Evolutionary conservation across 345 rosid species (phyloP), one percentile per base, ranked within the genome.

Genomic region (Bruguiera sexangula): DNA sequence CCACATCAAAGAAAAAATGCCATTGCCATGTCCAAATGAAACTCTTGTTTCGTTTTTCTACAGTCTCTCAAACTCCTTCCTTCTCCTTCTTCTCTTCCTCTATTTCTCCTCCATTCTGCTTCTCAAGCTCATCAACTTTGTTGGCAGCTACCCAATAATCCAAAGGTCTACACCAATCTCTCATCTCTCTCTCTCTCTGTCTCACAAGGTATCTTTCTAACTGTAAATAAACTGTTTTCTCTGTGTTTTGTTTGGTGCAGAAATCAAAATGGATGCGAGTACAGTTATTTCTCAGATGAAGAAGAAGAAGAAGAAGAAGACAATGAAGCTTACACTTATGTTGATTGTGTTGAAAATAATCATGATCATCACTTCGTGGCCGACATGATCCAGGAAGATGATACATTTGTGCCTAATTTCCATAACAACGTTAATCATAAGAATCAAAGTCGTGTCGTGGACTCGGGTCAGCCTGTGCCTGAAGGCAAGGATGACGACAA

Each of bases 41-140:
- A 84, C 87, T 78, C 87, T 92, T 53, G 77, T 69, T 76, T 82
- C 84, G 69, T 75, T 88, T 75, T 95, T 87, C 90, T 79, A 85
- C 81, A 85, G 81, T 81, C 69, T 86, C 84, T 92, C 98, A 50
- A 82, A 80, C 84, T 87, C 83, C 74, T 85, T 73, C 72, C 75
- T 86, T 55, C 87, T 89, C 62, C 82, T 92, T 80, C 82, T 91
- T 65, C 76, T 95, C 83, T 81, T 87, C 80, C 82, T 85, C 78
- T 74, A 85, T 80, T 79, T 83, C 81, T 88, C 89, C 75, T 85
- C 89, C 69, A 76, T 76, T 68, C 69, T 86, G 37, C 91, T 95
- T 31, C 77, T 78, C 76, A 77, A 72, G 22, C 60, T 92, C 79
- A 59, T 90, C 66, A 73, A 81, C 87, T 90, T 88, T 81, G 66